Evolutionary conservation across 2,329 filamentous ascomycete species (phyloP), one percentile per base, ranked within the genome.

Genomic region (Colletotrichum kahawae): DNA sequence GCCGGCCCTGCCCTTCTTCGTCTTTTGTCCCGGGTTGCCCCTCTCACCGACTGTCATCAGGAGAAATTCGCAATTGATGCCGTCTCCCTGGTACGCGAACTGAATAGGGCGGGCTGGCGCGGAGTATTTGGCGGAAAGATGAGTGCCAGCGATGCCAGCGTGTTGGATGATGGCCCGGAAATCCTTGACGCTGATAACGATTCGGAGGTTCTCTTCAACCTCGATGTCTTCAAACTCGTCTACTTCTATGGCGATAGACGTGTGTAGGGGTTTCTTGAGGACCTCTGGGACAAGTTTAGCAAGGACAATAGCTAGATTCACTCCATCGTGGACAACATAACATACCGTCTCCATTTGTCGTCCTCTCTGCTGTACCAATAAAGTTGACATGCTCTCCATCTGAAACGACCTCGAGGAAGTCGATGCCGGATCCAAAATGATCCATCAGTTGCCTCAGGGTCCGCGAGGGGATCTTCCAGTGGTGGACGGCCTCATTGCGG

Each of bases 311-410:
- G 24, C 63, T 12, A 6, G 66, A 56, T 8, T 12, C 54, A 12
- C 5, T 9, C 27, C 16, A 5, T 5, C 12, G 0, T 21, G n/a
- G 1, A 8, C 12, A 66, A 36, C 12, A 51, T 51, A 60, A 80
- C 83, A 14, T 77, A 85, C 85, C 83, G 72, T 87, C 85, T 64
- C 93, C 92, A 78, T 92, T 93, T 71, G 92, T 89, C 10, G 93
- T 91, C 84, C 95, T 96, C 82, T 96, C 94, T 1, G 94, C 95
- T 80, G 94, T 96, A 81, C 94, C 95, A 31, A 94, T 95, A 79
- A 96, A 95, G 72, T 94, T 94, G 18, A 94, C 92, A 62, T 93
- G 90, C 68, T 94, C 92, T 14, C 92, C 92, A 75, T 95, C 92
- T 0, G 93, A 92, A 80, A 94, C 93, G 77, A 96, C 93, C 78